Base-by-base conservation (phyloP, 495 filamentous ascomycete genomes). In the Diplogelasinospora grovesii region DNA sequence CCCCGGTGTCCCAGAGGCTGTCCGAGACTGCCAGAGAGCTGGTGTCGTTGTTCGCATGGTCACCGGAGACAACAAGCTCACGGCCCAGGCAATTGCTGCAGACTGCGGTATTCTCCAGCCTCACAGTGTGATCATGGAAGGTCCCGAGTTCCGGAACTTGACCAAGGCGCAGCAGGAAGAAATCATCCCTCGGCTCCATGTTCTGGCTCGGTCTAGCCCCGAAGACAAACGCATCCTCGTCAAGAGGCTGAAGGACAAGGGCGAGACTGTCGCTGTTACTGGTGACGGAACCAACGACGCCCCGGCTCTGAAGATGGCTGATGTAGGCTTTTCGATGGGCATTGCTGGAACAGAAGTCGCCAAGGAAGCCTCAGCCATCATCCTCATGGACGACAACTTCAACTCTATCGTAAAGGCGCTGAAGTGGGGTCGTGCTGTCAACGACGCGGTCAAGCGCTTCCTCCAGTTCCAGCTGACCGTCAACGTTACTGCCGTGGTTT, bases 301-400 rank as follows among this genome's bases (percentile, higher is more conserved):
- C 1, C 87, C 87, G 8, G 87, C 87, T 31, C 69, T 94, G 41
- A 86, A 85, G 53, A 81, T 80, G 48, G 86, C 87, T 18, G 87
- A 94, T 57, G 83, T 94, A 30, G 87, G 87, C 13, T 94, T 94
- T 62, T 89, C 87, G 33, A 94, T 94, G 87, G 87, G 87, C 32
- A 89, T 92, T 46, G 77, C 85, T 32, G 87, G 87, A 25, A 94
- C 87, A 5, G 87, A 92, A 55, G 87, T 94, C n/a, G 87, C 87
- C 20, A 94, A 94, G 65, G 87, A 94, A 57, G 87, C 87, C 7
- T 92, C 86, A 36, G 86, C 85, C 13, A 94, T 94, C 47, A 90
- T 94, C 52, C 75, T 93, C 6, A 83, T 94, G 70, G 86, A 94
- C 54, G 87, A 94, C 57, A 92, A 93, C 63, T 94, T 94, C 66